Percentiles rank a stretch among this genome's conserved stretches.
Conservation (phyloP, 2,329 filamentous ascomycete species). For the Zymoseptoria passerinii region DNA sequence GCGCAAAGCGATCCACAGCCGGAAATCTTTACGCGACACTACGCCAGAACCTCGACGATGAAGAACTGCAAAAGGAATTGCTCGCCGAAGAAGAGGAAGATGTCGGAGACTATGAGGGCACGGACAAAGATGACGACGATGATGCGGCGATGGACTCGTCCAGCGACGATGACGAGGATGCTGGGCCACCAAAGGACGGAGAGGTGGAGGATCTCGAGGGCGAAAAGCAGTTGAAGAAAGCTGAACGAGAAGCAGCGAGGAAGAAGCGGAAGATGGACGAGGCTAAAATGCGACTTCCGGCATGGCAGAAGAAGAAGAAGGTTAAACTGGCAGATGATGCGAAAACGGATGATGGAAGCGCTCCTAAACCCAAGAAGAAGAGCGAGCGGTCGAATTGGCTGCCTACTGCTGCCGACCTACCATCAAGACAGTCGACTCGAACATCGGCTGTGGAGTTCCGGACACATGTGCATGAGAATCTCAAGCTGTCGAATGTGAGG, state of each 20-base stretch:
- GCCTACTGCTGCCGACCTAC: slow-evolving; percentile 53
- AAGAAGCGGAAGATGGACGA: slow-evolving; percentile 79
- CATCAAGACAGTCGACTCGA: slow-evolving; percentile 53
- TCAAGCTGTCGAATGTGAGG: slow-evolving; percentile 63
- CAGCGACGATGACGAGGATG: slow-evolving; percentile 64
- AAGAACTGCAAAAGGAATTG: slow-evolving; percentile 35
- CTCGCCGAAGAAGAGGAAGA: slow-evolving; percentile 46
- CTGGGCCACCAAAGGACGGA: slow-evolving; percentile 38
- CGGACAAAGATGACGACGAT: slow-evolving; percentile 50
- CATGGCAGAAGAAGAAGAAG: slow-evolving; percentile 61
- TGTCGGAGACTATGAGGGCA: slow-evolving; percentile 34
- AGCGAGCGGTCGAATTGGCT: slow-evolving; percentile 64
- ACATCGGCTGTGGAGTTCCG: slow-evolving; percentile 55
- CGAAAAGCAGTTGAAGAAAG: slow-evolving; percentile 75
- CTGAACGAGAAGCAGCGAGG: slow-evolving; percentile 60
- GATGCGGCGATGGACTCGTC: slow-evolving; percentile 78
- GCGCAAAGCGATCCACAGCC: slow-evolving; percentile 69
- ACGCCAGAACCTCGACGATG: slow-evolving; percentile 50
- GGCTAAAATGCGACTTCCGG: slow-evolving; percentile 53
- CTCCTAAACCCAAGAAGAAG: slow-evolving; percentile 51
- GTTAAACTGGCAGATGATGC: slow-evolving; percentile 38
- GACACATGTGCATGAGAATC: slow-evolving; percentile 54
- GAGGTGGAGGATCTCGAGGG: slow-evolving; percentile 67
- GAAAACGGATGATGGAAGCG: slow-evolving; percentile 23
- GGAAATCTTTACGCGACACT: slow-evolving; percentile 76